Base-by-base conservation (phyloP, 2,329 filamentous ascomycete genomes). In the Stemphylium beticola region DNA sequence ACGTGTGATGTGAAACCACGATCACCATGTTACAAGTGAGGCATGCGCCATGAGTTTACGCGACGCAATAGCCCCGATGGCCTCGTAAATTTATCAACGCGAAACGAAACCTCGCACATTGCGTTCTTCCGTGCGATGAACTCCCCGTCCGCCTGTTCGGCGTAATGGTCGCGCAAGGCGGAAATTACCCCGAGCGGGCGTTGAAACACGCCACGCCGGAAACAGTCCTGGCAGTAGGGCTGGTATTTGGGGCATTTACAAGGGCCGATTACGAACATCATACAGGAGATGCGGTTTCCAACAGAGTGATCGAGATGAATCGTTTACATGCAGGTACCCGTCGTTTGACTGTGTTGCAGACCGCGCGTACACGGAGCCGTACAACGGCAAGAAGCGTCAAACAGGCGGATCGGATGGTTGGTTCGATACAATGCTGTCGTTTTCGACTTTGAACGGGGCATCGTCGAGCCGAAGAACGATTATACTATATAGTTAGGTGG, bases 271-370 rank as follows among this genome's bases (percentile, higher is more conserved):
- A 33, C 48, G 33, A 24, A 51, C 20, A 32, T 12, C 29, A 29
- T 11, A 29, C 26, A 29, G 26, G 10, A 29, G 26, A 29, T 29
- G 26, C 26, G 9, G 40, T 20, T 43, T 29, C 24, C 34, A 38
- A 24, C 2, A 24, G 12, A 20, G 12, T 31, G 39, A 32, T 12
- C 11, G 14, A 26, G 26, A 8, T 37, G 11, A n/a, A 34, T 53
- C 18, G 43, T 42, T 48, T 48, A 38, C 37, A 43, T 48, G 50
- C 37, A 48, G 50, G 38, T 50, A 51, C 40, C 47, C 47, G 48
- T 39, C 24, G 52, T 46, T 51, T 49, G 31, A 29, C 4, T 4
- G 3, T 33, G 40, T 29, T 48, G 26, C 44, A 14, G 22, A 37
- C 32, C 22, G 26, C 40, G 32, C 41, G 39, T 39, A 31, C 22